These are phyloP conservation scores for Cephaloascus fragrans DNA, from an alignment of 805 yeast genomes.

Conservation along the genomic window DNA sequence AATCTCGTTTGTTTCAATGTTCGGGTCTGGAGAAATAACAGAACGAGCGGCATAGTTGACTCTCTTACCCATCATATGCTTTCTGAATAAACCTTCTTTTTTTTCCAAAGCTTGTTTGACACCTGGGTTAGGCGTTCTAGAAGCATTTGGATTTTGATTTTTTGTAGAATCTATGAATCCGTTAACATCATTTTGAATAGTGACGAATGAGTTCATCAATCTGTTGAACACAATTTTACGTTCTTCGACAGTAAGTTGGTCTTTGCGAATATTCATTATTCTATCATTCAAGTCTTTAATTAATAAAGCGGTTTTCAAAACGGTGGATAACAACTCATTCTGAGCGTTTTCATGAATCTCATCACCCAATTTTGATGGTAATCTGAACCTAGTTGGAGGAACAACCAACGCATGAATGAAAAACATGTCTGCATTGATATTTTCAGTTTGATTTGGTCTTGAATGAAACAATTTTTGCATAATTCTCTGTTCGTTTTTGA, in stretches of 20 bases:
- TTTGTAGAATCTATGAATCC: constrained; percentile 89
- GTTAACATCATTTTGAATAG: constrained; percentile 90
- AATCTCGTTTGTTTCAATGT: constrained; percentile 92
- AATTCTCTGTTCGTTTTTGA: constrained; percentile 60
- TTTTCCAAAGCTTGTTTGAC: constrained; percentile 95
- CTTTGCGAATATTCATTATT: constrained; percentile 54
- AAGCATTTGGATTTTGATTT: constrained; percentile 62
- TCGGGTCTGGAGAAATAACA: constrained; percentile 98
- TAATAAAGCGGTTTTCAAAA: constrained; percentile 68
- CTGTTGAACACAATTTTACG: constrained; percentile 74
- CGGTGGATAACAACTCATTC: constrained; percentile 76
- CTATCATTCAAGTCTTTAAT: constrained; percentile 88
- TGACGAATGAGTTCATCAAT: constrained; percentile 92
- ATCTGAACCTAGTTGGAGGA: constrained; percentile 93
- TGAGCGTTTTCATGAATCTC: constrained; percentile 92
- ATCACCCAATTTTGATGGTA: constrained; percentile 95
- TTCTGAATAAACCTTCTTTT: constrained; percentile 97
- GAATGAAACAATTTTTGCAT: constrained; percentile 73
- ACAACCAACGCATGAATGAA: constrained; percentile 84
- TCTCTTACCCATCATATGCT: constrained; percentile 99
- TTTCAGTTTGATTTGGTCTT: constrained; percentile 47
- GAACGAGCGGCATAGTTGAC: constrained; percentile 98
- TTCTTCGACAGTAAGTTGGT: constrained; percentile 53
- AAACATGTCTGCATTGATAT: constrained; percentile 68
- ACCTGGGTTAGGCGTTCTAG: constrained; percentile 82